Base-by-base conservation (phyloP, 768 basidiomycete species). In the Calocybe cyanea region DNA sequence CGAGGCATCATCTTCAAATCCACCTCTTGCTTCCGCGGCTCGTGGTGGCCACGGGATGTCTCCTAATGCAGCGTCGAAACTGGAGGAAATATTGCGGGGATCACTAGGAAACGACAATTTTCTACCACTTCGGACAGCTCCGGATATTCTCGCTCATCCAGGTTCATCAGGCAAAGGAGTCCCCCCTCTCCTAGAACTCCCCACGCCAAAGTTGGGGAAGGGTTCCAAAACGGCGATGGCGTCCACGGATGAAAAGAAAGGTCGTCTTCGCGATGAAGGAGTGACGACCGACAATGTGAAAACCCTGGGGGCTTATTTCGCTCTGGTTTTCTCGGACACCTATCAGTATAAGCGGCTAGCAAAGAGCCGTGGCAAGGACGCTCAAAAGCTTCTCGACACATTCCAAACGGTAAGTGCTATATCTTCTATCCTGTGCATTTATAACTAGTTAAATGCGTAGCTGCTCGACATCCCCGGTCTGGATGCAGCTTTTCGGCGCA, bases 381-480 rank as follows among this genome's bases (percentile, higher is more conserved):
- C 50, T 0, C 46, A 51, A 18, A 32, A 41, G 14, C 39, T 51
- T 31, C 39, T 51, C 8, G 43, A 51, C 37, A 33, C 34, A 11
- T 51, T 51, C 28, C 50, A 51, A 10, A 44, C 19, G 34, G 50
- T 51, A 11, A 32, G 42, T 37, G 5, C 1, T 24, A 4, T 18
- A 13, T 14, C 20, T 15, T n/a, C n/a, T n/a, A n/a, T n/a, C n/a
- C 8, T 20, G 18, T 11, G 2, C 9, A 8, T 1, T 5, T 8
- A 15, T 34, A 8, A 9, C 15, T 18, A 15, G 2, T 18, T 34
- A 9, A 28, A 19, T 10, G 17, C 20, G 10, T 31, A 51, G 46
- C 15, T 38, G 14, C 39, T 51, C 11, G 50, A 51, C 38, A 48
- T 41, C 14, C 38, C 46, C 10, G 46, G 43, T 1, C 30, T 51